These are phyloP conservation scores for Phytophthora quininea DNA, from an alignment of 352 stramenopile genomes.

Conservation along the genomic window DNA sequence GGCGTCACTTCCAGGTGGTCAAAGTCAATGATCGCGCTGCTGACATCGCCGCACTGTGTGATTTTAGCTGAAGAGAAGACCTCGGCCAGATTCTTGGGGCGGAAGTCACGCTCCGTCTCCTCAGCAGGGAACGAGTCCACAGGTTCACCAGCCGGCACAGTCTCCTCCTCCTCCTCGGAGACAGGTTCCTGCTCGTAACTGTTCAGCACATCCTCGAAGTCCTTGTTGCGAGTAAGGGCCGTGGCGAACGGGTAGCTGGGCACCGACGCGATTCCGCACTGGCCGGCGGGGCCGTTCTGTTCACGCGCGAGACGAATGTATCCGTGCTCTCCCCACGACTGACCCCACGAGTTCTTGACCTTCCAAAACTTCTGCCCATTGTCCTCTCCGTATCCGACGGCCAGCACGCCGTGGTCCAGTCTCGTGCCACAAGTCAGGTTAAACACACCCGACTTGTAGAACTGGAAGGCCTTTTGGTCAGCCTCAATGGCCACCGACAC, in stretches of 20 bases:
- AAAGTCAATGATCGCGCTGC: slow-evolving; percentile 68
- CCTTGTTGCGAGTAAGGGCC: slow-evolving; percentile 23
- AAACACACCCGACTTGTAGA: slow-evolving; percentile 81
- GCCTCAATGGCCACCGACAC: slow-evolving; percentile 91
- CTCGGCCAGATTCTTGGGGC: slow-evolving; percentile 35
- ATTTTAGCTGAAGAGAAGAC: slow-evolving; percentile 78
- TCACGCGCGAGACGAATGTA: slow-evolving; percentile 87
- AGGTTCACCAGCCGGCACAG: slow-evolving; percentile 13
- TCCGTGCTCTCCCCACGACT: slow-evolving; percentile 87
- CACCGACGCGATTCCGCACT: slow-evolving; percentile 93
- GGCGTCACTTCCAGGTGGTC: slow-evolving; percentile 71
- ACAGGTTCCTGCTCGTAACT: slow-evolving; percentile 2
- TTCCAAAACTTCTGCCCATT: slow-evolving; percentile 94
- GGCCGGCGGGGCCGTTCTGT: slow-evolving; percentile 92
- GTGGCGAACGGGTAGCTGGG: slow-evolving; percentile 74
- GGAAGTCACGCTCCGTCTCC: slow-evolving; percentile 29
- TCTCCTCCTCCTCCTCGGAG: slow-evolving; percentile 13
- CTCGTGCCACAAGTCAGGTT: slow-evolving; percentile 54
- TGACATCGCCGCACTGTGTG: slow-evolving; percentile 77
- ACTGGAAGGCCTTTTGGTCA: slow-evolving; percentile 79
- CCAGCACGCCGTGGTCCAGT: slow-evolving; percentile 95
- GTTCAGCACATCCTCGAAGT: slow-evolving; percentile 1
- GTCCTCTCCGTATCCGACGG: slow-evolving; percentile 91
- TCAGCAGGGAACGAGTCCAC: slow-evolving; percentile 39
- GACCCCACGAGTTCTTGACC: slow-evolving; percentile 94